Evolutionary conservation across 129 eudicot species (phyloP).

Genomic region (Glebionis coronaria): DNA sequence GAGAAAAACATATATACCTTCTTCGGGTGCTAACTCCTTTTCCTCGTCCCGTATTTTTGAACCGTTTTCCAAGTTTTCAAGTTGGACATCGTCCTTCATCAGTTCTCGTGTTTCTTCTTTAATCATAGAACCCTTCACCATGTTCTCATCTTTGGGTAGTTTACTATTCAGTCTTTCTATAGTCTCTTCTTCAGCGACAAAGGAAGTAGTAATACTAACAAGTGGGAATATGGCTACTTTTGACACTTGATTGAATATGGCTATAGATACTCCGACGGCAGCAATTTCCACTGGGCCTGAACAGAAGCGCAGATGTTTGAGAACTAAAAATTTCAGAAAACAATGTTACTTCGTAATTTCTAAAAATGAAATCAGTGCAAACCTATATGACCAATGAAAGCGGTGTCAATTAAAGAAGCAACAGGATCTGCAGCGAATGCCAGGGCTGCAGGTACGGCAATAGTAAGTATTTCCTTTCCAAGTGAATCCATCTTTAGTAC

Average conservation of each 20-base stretch:
- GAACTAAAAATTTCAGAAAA: neutral
- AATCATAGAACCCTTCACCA: constrained; percentile 28
- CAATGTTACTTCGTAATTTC: neutral
- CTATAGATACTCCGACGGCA: constrained; percentile 84
- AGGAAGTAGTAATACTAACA: constrained; percentile 92
- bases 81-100: constrained; percentile 20
- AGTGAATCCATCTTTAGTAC: constrained; percentile 73
- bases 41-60: constrained; percentile 1
- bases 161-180: constrained; percentile 34
- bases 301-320: neutral
- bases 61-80: constrained; percentile 39
- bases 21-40: constrained; percentile 21
- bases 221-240: constrained; percentile 85
- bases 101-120: constrained; percentile 19
- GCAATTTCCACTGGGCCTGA: constrained; percentile 77
- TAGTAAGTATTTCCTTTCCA: constrained; percentile 56
- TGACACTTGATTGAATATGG: constrained; percentile 90
- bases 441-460: constrained; percentile 83
- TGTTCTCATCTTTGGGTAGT: constrained; percentile 18
- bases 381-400: constrained; percentile 64
- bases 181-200: constrained; percentile 90
- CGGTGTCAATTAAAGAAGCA: constrained; percentile 82
- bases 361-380: neutral
- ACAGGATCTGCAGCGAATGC: constrained; percentile 89
- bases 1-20: constrained; percentile 23